A percentile compares a stretch with the other conserved stretches of the same genome.
These are phyloP conservation scores for Anisogramma anomala DNA, from an alignment of 2,329 filamentous ascomycete species.

Conservation along the genomic window DNA sequence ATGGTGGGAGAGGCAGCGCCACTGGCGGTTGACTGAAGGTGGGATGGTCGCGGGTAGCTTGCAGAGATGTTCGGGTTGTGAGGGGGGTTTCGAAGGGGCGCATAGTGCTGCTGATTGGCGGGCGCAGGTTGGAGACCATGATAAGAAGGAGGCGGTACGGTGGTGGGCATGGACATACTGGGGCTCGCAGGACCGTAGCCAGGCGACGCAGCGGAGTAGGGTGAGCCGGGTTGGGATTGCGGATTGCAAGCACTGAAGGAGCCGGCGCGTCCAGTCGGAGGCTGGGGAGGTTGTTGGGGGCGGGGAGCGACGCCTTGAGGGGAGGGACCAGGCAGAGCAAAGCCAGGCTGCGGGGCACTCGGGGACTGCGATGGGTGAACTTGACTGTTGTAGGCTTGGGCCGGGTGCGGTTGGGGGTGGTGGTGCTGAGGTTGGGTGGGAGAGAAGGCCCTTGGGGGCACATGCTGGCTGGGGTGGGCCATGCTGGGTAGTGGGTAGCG, in stretches of 20 bases:
- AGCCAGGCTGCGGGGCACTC: constrained; percentile 41
- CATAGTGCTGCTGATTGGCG: constrained; percentile 18
- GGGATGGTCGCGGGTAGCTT: constrained; percentile 11
- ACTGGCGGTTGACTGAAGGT: not conserved
- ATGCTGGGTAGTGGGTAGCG: constrained; percentile 2
- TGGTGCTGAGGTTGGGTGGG: constrained; percentile 36
- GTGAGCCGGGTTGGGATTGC: constrained; percentile 9
- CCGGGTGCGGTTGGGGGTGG: not conserved
- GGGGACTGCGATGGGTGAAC: constrained; percentile 44
- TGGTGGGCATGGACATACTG: constrained; percentile 12
- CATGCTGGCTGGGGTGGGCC: constrained; percentile 23
- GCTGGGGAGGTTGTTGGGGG: not conserved
- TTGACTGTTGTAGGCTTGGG: constrained; percentile 15
- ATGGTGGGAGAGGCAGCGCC: constrained; percentile 2
- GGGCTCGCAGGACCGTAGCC: constrained; percentile 8
- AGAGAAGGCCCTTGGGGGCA: constrained; percentile 46
- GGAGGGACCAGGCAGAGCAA: constrained; percentile 30
- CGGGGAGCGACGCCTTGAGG: not conserved
- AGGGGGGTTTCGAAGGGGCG: constrained; percentile 15
- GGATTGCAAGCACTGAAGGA: not conserved
- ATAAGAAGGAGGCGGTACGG: constrained; percentile 28
- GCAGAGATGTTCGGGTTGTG: constrained; percentile 16
- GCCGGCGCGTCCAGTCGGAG: not conserved
- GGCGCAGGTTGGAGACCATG: constrained; percentile 20
- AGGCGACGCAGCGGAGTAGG: constrained; percentile 5